Evolutionary conservation across 306 rosid species (phyloP), one percentile per base, ranked within the genome.

Genomic region (Vicia faba): DNA sequence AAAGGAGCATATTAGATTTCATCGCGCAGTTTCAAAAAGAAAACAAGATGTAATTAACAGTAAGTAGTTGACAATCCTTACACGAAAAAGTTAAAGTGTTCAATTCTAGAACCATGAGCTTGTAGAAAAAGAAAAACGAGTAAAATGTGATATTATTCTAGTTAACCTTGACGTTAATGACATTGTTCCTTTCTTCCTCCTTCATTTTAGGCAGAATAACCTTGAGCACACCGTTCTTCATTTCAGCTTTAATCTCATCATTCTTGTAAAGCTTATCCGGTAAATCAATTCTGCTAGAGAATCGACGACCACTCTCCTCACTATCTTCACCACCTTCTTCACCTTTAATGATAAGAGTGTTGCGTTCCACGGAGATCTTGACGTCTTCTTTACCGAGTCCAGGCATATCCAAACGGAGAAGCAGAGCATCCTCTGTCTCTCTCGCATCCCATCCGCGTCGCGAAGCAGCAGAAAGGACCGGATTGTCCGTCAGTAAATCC

Each of bases 141-240:
- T 5, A 29, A 29, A 29, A 29, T 29, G 5, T 5, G 33, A 29
- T 29, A 29, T 5, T 29, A 8, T 26, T 8, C 57, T 71, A 81
- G 3, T 79, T 81, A 7, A 91, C 46, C 2, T 66, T 73, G 2
- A 86, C 83, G 7, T 79, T 78, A 31, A 39, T 53, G 1, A 86
- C 89, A 25, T 84, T 83, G 13, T 43, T 75, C 68, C 84, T 82
- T 62, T 88, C 86, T 10, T 88, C 95, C 39, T 80, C 86, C 66
- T 77, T 80, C 12, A 86, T 79, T 44, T 87, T 88, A 0, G 91
- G 95, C 57, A 86, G 77, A 61, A 10, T 7, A 7, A 91, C 54
- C 71, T 79, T 91, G 19, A 88, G 81, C 59, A 91, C 90, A 14
- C 97, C 97, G 28, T 88, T 87, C 46, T 88, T 88, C 89, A 88